These are phyloP conservation scores for Scenedesmus sp. DNA, from an alignment of 163 green algal species.

Conservation along the genomic window DNA sequence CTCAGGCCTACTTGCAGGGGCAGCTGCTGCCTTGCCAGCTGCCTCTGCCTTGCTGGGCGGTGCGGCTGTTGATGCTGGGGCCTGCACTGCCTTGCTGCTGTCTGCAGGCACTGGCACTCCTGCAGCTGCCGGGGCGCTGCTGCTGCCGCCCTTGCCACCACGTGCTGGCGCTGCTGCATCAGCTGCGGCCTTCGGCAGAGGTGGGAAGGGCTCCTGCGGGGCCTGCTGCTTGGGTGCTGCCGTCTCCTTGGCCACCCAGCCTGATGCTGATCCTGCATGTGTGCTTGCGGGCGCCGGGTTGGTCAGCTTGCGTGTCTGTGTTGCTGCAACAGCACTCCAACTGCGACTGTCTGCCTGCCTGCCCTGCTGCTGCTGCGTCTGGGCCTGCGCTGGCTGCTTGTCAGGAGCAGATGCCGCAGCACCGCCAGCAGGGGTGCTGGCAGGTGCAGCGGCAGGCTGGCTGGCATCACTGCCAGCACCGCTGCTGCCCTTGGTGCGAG, in stretches of 20 bases:
- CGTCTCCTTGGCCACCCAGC: neutral
- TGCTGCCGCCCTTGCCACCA: neutral
- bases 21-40: neutral
- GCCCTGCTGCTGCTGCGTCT: no score
- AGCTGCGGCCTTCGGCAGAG: neutral
- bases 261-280: neutral
- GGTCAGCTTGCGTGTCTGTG: neutral
- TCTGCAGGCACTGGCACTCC: neutral
- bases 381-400: neutral
- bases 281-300: neutral
- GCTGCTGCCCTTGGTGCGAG: neutral
- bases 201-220: neutral
- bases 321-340: conserved; percentile 5
- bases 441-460: neutral
- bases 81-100: conserved; percentile 7
- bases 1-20: neutral
- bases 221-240: neutral
- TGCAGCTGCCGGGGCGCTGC: neutral
- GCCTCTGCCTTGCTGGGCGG: neutral
- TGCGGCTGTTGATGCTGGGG: neutral
- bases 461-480: neutral
- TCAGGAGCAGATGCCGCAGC: neutral
- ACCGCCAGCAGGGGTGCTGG: neutral
- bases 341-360: neutral
- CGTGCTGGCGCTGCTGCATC: neutral